Percentiles rank a stretch among this genome's conserved stretches.
Evolutionary conservation across 2,329 filamentous ascomycete genomes (phyloP).

Genomic region (Neopestalotiopsis rosae): DNA sequence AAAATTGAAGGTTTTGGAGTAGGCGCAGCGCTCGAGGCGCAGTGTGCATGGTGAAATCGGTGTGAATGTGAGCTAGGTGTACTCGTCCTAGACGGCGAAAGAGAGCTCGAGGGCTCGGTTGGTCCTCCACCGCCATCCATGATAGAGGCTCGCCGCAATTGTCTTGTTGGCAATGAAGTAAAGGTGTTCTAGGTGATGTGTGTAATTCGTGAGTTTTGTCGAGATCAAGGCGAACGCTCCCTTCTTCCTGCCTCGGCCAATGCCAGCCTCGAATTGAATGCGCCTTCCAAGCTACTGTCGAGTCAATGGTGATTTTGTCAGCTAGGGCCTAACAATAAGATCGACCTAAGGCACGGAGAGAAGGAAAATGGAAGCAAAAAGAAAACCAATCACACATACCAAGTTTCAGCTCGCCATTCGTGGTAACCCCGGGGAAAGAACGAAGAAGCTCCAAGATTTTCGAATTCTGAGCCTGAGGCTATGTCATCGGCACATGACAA

Average conservation of each 20-base stretch:
- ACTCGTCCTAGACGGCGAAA: slow-evolving; percentile 52
- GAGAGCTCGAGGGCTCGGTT: slow-evolving; percentile 39
- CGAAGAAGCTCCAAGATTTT: not conserved
- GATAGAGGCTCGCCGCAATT: not conserved
- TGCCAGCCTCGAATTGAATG: not conserved
- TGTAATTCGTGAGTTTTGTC: not conserved
- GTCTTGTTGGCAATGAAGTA: not conserved
- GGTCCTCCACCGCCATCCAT: slow-evolving; percentile 24
- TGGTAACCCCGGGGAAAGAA: not conserved
- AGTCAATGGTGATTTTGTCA: not conserved
- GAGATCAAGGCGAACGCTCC: not conserved
- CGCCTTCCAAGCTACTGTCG: not conserved
- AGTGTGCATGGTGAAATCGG: slow-evolving; percentile 46
- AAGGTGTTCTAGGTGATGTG: not conserved
- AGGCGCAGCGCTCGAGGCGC: slow-evolving; percentile 36
- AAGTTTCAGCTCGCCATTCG: not conserved
- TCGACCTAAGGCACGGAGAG: not conserved
- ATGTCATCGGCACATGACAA: not conserved
- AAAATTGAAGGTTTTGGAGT: slow-evolving; percentile 52
- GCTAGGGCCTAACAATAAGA: not conserved
- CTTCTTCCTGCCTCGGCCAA: not conserved
- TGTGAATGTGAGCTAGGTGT: slow-evolving; percentile 45
- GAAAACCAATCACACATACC: not conserved
- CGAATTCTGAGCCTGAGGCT: not conserved
- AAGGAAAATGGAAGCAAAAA: not conserved